Evolutionary conservation across 305 asterid genomes (phyloP).

Genomic region (Solanum hybrid): DNA sequence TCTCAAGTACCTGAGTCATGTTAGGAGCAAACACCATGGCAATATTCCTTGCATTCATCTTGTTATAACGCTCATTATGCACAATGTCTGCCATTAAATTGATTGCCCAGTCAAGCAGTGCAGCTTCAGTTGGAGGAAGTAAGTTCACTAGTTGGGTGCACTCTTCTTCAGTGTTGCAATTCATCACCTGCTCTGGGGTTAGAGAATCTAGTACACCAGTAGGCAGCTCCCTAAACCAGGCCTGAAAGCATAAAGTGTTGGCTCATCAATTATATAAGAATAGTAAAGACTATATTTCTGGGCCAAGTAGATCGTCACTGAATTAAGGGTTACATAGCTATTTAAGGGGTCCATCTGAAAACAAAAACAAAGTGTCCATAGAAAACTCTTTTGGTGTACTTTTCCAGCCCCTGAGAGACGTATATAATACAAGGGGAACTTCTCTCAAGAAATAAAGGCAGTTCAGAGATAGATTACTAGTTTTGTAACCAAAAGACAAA

Average conservation of each 20-base stretch:
- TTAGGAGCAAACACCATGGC: conserved; percentile 93
- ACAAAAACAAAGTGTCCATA: neutral
- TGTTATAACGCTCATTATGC: conserved; percentile 47
- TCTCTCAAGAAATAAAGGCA: neutral
- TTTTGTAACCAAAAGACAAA: neutral
- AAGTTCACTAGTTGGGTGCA: conserved; percentile 42
- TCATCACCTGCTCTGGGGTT: conserved; percentile 71
- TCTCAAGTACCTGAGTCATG: conserved; percentile 62
- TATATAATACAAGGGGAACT: neutral
- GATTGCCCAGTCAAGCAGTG: conserved; percentile 72
- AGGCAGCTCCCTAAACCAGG: conserved; percentile 90
- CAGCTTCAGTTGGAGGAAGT: conserved; percentile 64
- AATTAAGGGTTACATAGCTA: neutral
- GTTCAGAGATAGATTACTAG: neutral
- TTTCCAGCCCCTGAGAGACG: neutral
- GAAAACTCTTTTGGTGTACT: neutral
- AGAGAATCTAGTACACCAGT: conserved; percentile 66
- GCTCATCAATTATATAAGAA: neutral
- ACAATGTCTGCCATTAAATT: conserved; percentile 78
- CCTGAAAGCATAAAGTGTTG: conserved; percentile 29
- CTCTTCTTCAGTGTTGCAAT: conserved; percentile 78
- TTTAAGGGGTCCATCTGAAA: neutral
- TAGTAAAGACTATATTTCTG: neutral
- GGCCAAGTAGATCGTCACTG: neutral
- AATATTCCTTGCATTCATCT: conserved; percentile 78